Percentiles rank a stretch among this genome's conserved stretches.
Evolutionary conservation across 2,329 filamentous ascomycete genomes (phyloP).

Genomic region (Colletotrichum destructivum): DNA sequence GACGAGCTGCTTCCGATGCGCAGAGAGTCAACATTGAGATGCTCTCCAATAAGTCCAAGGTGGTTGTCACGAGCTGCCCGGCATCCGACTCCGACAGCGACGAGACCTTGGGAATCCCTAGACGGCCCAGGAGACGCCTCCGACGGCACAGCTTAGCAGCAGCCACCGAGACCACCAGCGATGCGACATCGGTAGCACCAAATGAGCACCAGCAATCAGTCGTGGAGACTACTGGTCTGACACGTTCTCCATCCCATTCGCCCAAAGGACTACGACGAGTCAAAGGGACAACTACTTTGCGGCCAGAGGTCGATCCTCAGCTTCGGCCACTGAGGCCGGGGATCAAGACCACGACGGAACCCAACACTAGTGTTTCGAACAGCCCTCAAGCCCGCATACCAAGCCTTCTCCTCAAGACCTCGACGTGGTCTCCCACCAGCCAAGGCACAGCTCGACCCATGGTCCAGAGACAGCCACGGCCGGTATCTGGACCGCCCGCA

Average conservation of each 20-base stretch:
- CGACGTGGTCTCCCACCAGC: not conserved
- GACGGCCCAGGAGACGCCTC: not conserved
- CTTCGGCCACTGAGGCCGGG: too few species aligned
- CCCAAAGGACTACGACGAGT: constrained; percentile 17
- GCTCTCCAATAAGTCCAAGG: not conserved
- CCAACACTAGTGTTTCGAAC: too few species aligned
- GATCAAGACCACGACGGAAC: not conserved
- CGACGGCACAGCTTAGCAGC: not conserved
- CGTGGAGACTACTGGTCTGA: not conserved
- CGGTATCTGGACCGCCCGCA: not conserved
- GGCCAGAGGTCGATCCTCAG: not conserved
- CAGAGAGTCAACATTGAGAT: too few species aligned
- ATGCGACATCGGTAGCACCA: not conserved
- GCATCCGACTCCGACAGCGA: constrained; percentile 6
- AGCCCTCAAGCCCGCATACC: not conserved
- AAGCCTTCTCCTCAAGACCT: not conserved
- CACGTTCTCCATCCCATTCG: not conserved
- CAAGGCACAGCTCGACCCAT: not conserved
- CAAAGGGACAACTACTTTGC: constrained; percentile 14
- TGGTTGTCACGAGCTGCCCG: not conserved
- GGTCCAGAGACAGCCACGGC: not conserved
- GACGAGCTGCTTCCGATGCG: not conserved
- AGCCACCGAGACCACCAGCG: not conserved
- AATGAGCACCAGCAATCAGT: too few species aligned
- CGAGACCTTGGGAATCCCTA: not conserved